phyloP scores from a whole-genome alignment of 495 filamentous ascomycete species.

The Staphylotrichum tortipilum region DNA sequence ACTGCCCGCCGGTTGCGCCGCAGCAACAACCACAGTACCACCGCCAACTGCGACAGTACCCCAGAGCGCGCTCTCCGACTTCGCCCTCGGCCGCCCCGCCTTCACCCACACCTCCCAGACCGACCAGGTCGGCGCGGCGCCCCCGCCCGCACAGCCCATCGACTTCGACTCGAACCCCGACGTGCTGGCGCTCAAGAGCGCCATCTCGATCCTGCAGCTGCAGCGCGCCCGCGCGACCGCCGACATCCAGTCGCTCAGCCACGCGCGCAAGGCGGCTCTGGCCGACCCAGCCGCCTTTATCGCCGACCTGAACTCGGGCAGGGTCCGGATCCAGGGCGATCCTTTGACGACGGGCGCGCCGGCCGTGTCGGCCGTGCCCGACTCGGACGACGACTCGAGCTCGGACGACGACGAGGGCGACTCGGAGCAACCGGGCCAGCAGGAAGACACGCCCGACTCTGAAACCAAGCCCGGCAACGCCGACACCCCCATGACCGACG shows the following conservation, averaged over 20 bases:
- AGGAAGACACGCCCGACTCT: not conserved
- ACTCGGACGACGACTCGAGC: constrained; percentile 10
- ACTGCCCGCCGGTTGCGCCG: not conserved
- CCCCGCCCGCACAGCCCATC: constrained; percentile 56
- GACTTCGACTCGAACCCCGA: constrained; percentile 73
- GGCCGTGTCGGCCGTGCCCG: constrained; percentile 29
- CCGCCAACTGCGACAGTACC: too few species aligned
- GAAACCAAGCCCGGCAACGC: not conserved
- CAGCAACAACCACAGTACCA: too few species aligned
- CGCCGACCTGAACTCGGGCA: constrained; percentile 50
- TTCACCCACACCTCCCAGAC: constrained; percentile 36
- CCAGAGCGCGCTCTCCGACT: constrained; percentile 14
- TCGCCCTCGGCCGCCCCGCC: constrained; percentile 25
- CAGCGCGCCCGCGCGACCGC: constrained; percentile 66
- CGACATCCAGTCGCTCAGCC: constrained; percentile 58
- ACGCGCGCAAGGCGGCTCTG: constrained; percentile 55
- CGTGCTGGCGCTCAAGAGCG: constrained; percentile 69
- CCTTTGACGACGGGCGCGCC: constrained; percentile 11
- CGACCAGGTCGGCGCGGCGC: constrained; percentile 27
- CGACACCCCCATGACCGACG: not conserved
- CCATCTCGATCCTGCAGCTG: constrained; percentile 73
- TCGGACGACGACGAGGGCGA: not conserved
- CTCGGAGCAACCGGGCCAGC: not conserved
- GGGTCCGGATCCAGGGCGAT: constrained; percentile 32
- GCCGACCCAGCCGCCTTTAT: constrained; percentile 62